Evolutionary conservation across 805 yeast species (phyloP).

Genomic region (Schizosaccharomyces osmophilus): DNA sequence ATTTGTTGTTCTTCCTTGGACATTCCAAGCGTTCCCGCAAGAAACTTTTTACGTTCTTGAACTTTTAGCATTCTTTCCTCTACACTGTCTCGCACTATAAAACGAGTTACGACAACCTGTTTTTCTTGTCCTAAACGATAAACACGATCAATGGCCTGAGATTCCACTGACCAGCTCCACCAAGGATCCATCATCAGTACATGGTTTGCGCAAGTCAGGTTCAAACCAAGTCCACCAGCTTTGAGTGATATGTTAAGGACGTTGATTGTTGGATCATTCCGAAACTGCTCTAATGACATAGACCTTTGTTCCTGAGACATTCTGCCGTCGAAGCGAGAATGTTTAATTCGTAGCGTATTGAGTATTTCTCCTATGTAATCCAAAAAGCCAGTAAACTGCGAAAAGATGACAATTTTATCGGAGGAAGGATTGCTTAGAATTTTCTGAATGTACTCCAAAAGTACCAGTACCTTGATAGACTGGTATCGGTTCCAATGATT

Average conservation of each 20-base stretch:
- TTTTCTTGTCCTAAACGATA: conserved; percentile 68
- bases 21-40: conserved; percentile 14
- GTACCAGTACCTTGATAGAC: conserved; percentile 52
- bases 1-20: conserved; percentile 14
- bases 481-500: conserved; percentile 16
- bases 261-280: conserved; percentile 15
- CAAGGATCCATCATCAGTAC: conserved; percentile 91
- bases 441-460: conserved; percentile 31
- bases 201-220: conserved; percentile 57
- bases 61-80: conserved; percentile 74
- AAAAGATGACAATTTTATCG: conserved; percentile 64
- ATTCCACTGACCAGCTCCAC: conserved; percentile 60
- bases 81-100: conserved; percentile 58
- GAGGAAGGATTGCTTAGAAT: conserved; percentile 32
- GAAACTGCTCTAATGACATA: conserved; percentile 33
- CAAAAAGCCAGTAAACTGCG: conserved; percentile 66
- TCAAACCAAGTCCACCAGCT: conserved; percentile 88
- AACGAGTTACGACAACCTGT: conserved; percentile 50
- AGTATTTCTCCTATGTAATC: conserved; percentile 50
- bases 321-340: conserved; percentile 65
- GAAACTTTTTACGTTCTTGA: conserved; percentile 44
- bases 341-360: conserved; percentile 23
- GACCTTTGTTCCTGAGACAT: conserved; percentile 41
- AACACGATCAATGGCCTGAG: conserved; percentile 26
- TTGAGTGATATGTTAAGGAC: conserved; percentile 52